phyloP scores from a whole-genome alignment of 1,139 yeast genomes.

The Suhomyces coccinellae region DNA sequence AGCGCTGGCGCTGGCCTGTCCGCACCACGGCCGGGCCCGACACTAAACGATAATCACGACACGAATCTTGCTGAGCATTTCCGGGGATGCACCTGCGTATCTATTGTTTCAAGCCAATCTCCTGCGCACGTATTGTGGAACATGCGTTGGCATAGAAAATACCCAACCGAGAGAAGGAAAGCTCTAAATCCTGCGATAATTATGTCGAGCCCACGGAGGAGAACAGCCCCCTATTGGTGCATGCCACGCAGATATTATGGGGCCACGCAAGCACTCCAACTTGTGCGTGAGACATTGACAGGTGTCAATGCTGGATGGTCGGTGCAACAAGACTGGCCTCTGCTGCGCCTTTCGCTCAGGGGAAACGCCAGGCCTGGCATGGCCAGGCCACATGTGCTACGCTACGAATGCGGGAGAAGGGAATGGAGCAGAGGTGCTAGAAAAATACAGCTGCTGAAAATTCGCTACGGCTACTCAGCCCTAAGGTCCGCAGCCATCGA shows the following conservation, averaged over 20 bases:
- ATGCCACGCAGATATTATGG: slow-evolving; percentile 1
- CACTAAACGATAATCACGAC: background rate
- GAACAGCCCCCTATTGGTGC: slow-evolving; percentile 2
- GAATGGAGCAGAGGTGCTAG: too few species aligned
- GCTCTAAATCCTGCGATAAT: slow-evolving; percentile 1
- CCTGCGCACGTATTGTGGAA: slow-evolving; percentile 4
- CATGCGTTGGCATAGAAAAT: slow-evolving; percentile 8
- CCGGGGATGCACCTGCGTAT: slow-evolving; percentile 10
- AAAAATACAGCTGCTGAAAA: too few species aligned
- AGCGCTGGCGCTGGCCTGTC: background rate
- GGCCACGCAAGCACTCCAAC: background rate
- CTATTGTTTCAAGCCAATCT: slow-evolving; percentile 7
- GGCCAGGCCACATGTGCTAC: too few species aligned
- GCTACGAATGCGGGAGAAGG: too few species aligned
- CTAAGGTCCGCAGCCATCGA: too few species aligned
- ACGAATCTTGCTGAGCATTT: slow-evolving; percentile 1
- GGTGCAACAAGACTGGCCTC: background rate
- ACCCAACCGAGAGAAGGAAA: slow-evolving; percentile 11
- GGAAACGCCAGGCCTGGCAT: too few species aligned
- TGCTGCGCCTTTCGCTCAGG: background rate
- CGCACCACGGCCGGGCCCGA: background rate
- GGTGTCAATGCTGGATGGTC: slow-evolving; percentile 2
- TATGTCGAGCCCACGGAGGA: background rate
- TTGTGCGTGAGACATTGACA: slow-evolving; percentile 7
- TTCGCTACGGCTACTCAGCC: too few species aligned